Evolutionary conservation across 177 flowering plant species (phyloP), one percentile per base, ranked within the genome.

Genomic region (Telopea speciosissima): DNA sequence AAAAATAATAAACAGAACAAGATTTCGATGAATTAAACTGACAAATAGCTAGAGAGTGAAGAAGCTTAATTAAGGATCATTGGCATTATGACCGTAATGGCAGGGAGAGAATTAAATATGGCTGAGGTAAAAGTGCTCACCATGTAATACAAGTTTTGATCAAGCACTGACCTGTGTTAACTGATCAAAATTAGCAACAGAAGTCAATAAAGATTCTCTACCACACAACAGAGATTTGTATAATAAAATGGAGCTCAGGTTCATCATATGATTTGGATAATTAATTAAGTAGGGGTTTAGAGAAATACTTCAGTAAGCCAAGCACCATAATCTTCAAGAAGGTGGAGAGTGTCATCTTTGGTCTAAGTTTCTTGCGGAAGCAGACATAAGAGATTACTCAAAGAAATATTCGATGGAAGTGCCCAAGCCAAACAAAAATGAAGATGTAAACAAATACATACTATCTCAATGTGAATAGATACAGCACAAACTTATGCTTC

Each of bases 101-200:
- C 96, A 0, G 98, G 97, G 3, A 89, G 83, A 44, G 85, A 67
- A 72, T 90, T 94, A 67, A 79, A 76, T 4, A 77, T 73, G 28
- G 92, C 92, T 2, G 96, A 86, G 3, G 92, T 76, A 77, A 88
- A 86, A 19, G 93, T 90, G 98, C 91, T 77, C 24, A 96, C 98
- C 67, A 84, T 31, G 60, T 87, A 88, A 79, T 92, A 92, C 24
- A 94, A 71, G 73, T 93, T 91, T 72, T 93, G 98, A 80, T 93
- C 98, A 16, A 91, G 69, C 77, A 94, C 93, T 28, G 97, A 97
- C 88, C 97, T 92, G 86, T 92, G 86, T 21, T 19, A n/a, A 5
- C 6, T 36, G 9, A 58, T 19, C 22, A 58, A 58, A n/a, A 58
- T 58, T n/a, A 58, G 23, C 16, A 58, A 7, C n/a, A n/a, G 3